A percentile compares a stretch with the other conserved stretches of the same genome.
These are phyloP conservation scores for Salix brachista DNA, from an alignment of 345 rosid genomes.

Conservation along the genomic window DNA sequence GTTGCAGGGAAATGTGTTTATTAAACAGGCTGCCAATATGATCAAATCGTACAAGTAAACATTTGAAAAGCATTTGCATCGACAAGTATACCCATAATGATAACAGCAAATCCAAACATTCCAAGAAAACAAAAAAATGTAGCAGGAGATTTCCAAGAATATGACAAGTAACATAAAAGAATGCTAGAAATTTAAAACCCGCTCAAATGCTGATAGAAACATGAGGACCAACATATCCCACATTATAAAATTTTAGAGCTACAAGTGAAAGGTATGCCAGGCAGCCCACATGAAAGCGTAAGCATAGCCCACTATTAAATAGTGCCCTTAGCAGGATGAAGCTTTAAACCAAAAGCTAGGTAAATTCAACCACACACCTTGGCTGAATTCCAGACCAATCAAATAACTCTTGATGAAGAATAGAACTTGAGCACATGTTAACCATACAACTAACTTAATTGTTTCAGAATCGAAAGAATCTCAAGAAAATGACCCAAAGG, in stretches of 20 bases:
- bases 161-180: neutral
- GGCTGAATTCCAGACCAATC: neutral
- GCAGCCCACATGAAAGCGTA: neutral
- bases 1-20: constrained; percentile 17
- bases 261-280: neutral
- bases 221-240: neutral
- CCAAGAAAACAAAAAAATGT: neutral
- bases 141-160: neutral
- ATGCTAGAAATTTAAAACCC: neutral
- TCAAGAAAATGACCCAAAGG: neutral
- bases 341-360: neutral
- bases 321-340: neutral
- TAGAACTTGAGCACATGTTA: neutral
- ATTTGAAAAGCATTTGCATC: neutral
- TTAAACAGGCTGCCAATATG: neutral
- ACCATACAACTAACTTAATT: neutral
- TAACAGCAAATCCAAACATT: neutral
- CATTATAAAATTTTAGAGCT: neutral
- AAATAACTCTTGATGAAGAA: neutral
- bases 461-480: neutral
- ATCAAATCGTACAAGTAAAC: neutral
- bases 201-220: neutral
- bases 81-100: neutral
- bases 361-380: neutral
- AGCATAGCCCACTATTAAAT: neutral